Evolutionary conservation across 1,284 basidiomycete species (phyloP).

Genomic region (Cryptococcus sp.): DNA sequence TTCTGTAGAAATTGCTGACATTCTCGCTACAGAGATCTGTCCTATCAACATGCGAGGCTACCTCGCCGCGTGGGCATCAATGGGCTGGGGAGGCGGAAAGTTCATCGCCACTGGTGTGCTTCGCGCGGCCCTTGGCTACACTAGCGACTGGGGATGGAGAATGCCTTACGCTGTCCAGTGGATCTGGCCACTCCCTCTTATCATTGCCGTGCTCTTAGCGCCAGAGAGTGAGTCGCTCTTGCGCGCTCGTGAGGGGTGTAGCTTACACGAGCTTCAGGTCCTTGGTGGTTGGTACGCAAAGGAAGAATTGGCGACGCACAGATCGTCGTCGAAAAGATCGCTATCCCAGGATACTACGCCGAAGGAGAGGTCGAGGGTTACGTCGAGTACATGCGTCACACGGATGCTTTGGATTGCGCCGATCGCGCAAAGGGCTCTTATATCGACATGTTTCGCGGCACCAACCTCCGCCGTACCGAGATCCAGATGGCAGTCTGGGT

Average conservation of each 20-base stretch:
- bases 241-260: slow-evolving; percentile 4
- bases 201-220: not conserved
- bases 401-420: slow-evolving; percentile 25
- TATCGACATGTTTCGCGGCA: slow-evolving; percentile 53
- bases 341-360: slow-evolving; percentile 10
- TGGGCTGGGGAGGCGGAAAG: slow-evolving; percentile 15
- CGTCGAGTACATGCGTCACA: slow-evolving; percentile 31
- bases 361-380: slow-evolving; percentile 15
- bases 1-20: not conserved
- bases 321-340: slow-evolving; percentile 12
- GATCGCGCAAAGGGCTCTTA: slow-evolving; percentile 49
- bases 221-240: slow-evolving; percentile 7
- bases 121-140: slow-evolving; percentile 26
- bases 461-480: slow-evolving; percentile 53
- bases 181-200: slow-evolving; percentile 1
- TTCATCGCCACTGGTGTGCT: slow-evolving; percentile 45
- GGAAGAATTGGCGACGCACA: slow-evolving; percentile 19
- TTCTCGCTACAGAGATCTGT: slow-evolving; percentile 53
- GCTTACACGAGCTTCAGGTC: no score
- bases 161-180: slow-evolving; percentile 46
- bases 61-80: slow-evolving; percentile 47
- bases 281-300: no score
- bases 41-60: slow-evolving; percentile 50
- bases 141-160: slow-evolving; percentile 22
- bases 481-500: slow-evolving; percentile 24